phyloP scores from a whole-genome alignment of 139 green algal species.

The Tetradesmus obliquus region DNA sequence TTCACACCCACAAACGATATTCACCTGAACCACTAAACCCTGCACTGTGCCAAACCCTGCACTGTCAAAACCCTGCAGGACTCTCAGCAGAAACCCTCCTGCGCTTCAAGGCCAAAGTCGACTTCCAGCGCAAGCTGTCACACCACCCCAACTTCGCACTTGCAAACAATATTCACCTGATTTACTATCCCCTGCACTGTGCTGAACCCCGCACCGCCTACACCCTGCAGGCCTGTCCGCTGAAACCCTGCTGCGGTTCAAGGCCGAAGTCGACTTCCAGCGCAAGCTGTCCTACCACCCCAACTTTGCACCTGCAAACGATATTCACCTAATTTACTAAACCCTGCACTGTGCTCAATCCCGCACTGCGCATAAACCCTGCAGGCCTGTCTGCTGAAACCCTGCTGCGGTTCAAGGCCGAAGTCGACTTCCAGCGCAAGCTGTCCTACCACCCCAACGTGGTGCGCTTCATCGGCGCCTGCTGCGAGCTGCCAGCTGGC shows the following conservation, averaged over 20 bases:
- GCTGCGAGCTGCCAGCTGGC: constrained; percentile 51
- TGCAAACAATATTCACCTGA: too few relatives aligned
- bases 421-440: constrained; percentile 73
- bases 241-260: constrained; percentile 53
- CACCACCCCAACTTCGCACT: background rate
- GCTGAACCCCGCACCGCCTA: background rate
- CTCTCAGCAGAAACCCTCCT: constrained; percentile 41
- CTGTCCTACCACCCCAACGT: constrained; percentile 71
- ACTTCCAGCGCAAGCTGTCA: constrained; percentile 59
- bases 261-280: constrained; percentile 72
- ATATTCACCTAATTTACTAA: background rate
- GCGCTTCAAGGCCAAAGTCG: constrained; percentile 66
- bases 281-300: constrained; percentile 15
- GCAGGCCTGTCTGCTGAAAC: constrained; percentile 36
- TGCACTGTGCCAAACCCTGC: background rate
- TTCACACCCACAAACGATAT: background rate
- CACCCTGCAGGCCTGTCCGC: background rate
- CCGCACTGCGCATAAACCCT: background rate
- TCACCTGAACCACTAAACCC: background rate
- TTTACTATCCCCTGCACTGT: background rate
- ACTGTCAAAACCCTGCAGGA: background rate
- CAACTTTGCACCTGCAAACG: background rate
- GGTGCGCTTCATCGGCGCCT: constrained; percentile 65
- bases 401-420: constrained; percentile 55
- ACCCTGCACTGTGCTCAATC: background rate